Base-by-base conservation (phyloP, 1,139 yeast species). In the Diutina siamensis region DNA sequence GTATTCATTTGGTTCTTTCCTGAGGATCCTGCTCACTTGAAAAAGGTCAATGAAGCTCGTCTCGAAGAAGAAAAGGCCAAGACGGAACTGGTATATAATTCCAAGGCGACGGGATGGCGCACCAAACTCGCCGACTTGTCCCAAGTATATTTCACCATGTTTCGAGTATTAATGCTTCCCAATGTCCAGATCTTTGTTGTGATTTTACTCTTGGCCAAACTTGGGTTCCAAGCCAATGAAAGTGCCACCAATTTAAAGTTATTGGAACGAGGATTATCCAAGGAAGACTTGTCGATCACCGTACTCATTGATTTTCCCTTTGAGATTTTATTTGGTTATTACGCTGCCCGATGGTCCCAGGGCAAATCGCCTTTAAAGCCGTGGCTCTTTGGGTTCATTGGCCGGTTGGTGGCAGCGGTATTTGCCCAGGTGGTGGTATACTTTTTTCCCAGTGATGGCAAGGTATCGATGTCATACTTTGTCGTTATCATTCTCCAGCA, bases 141-240 rank as follows among this genome's bases (percentile, higher is more conserved):
- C 17, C 55, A 67, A 46, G 86, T 86, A n/a, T 92, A 92, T 60
- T 50, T 56, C 4, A 75, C 89, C 45, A 89, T 92, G 94, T 32
- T 12, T 25, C 10, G 13, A 20, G 44, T 41, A 18, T 20, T 41
- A 10, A 13, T 12, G 19, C 36, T 41, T 15, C 44, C 44, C 18
- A 41, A 32, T 13, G 44, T 41, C 10, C 44, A 81, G 58, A 70
- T 78, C 7, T 76, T 92, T 54, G 82, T 88, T 27, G 56, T 80
- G 1, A 76, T 94, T 12, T 88, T 88, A 56, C 63, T 92, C 44
- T 61, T 87, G 15, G 83, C 95, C 35, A 92, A 92, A 59, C 72
- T 92, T 48, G 98, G 96, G 4, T 94, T 92, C 60, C 96, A 89
- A 59, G 95, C 92, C 18, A 92, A 89, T 56, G 99, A 92, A 60